Percentiles rank a stretch among this genome's conserved stretches.
Evolutionary conservation across 306 rosid species (phyloP).

Genomic region (Vachellia collinsii): DNA sequence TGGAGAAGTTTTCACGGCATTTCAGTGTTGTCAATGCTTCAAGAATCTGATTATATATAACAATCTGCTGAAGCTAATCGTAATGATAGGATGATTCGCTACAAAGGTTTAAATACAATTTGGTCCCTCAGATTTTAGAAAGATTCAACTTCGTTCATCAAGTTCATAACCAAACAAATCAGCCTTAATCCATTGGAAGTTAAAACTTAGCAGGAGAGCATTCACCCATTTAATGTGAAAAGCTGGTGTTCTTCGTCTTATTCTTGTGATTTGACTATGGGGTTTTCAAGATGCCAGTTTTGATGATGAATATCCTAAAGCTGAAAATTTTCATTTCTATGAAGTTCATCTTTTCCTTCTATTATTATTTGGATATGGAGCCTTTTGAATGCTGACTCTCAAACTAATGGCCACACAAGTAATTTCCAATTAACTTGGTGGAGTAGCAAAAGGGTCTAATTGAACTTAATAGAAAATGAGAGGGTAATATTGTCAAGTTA

Average conservation of each 20-base stretch:
- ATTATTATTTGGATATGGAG: neutral
- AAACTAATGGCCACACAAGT: neutral
- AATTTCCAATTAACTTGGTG: neutral
- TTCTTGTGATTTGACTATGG: too few relatives aligned
- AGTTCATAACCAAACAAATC: neutral
- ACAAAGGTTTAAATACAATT: neutral
- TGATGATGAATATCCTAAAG: too few relatives aligned
- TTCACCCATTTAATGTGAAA: neutral
- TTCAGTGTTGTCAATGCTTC: slow-evolving; percentile 71
- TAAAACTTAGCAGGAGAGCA: neutral
- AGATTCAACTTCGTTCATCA: neutral
- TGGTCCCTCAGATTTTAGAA: neutral
- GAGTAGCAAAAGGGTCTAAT: neutral
- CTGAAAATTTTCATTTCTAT: too few relatives aligned
- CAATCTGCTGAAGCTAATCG: slow-evolving; percentile 17
- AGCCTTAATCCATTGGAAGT: neutral
- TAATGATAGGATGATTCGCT: neutral
- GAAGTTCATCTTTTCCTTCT: too few relatives aligned
- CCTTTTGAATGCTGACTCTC: neutral
- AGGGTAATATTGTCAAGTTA: neutral
- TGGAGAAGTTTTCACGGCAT: slow-evolving; percentile 64
- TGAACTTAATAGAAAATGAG: neutral
- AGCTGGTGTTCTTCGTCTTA: too few relatives aligned
- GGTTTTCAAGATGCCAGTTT: too few relatives aligned
- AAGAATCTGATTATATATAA: slow-evolving; percentile 50